Base-by-base conservation (phyloP, 2,329 filamentous ascomycete species). In the Neopestalotiopsis sp. region DNA sequence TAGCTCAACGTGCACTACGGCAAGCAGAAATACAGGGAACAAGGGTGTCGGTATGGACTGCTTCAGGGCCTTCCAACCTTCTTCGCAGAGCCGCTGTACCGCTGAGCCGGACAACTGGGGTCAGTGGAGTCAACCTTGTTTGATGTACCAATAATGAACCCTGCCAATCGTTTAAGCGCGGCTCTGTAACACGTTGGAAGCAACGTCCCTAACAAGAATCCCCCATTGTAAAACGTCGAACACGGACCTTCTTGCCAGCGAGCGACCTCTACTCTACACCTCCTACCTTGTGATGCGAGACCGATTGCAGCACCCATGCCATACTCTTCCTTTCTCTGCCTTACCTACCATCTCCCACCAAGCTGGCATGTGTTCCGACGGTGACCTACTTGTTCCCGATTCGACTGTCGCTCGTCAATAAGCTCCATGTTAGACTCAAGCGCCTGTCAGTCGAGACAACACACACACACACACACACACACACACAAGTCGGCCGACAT, bases 211-310 rank as follows among this genome's bases (percentile, higher is more conserved):
- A 76, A 78, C 77, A 77, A 78, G 79, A 73, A 73, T 71, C 68
- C 76, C 75, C 77, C 73, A 69, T 77, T 78, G 75, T 82, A 80
- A 82, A 81, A 83, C 80, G 76, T 80, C 76, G 76, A 77, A 80
- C 77, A 78, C 77, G 76, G 75, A 78, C 75, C 70, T 70, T 74
- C 70, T 52, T 60, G 10, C 59, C 42, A 20, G 32, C 40, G 38
- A 34, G 24, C 24, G 24, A 28, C 24, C 66, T 67, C 73, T 17
- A n/a, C n/a, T 52, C 9, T 52, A 52, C 45, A 7, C 20, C n/a
- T n/a, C 45, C 45, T 52, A 9, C 6, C 68, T 73, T 73, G 71
- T 71, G 69, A 69, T 69, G 72, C 68, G 71, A 74, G 71, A 77
- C 74, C 69, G 72, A 72, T 70, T 9, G n/a, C n/a, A 71, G 70